Evolutionary conservation across 441 rosid species (phyloP), one percentile per base, ranked within the genome.

Genomic region (Flueggea neowawraea): DNA sequence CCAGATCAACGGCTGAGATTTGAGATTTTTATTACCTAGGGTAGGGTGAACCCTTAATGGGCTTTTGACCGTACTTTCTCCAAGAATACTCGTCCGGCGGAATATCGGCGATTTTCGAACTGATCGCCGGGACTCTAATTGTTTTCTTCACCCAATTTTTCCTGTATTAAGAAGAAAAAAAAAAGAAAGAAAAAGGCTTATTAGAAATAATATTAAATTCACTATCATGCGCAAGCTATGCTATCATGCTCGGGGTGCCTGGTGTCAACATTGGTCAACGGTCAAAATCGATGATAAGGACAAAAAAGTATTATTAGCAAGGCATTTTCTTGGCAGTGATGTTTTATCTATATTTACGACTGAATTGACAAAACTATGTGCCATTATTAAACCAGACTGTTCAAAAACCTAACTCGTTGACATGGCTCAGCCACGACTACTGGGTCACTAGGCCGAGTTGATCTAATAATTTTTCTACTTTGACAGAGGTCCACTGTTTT

Each of bases 21-120:
- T 16, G 10, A 4, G 28, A 22, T 16, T n/a, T 47, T 60, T 52
- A 62, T 73, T 86, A 90, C 99, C 97, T 80, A 72, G 99, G 99
- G 65, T 81, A 85, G 1, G 99, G 99, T 4, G 99, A 91, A 13
- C 97, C 97, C 55, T 95, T 95, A 78, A 95, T 95, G 49, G 99
- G 99, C 77, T 95, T 95, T 58, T 95, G 98, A 14, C 99, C 99
- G 69, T 94, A 94, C 75, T 94, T 94, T 62, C 99, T 91, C 99
- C 99, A 94, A 0, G 99, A 91, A 52, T 75, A 84, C 60, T 91
- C 99, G 71, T 95, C 99, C 17, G 93, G 73, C 6, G 99, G 99
- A 62, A 95, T 91, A 73, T 95, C 99, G 33, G 99, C 97, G 52
- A 87, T 77, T 75, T 95, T 95, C 16, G 87, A 71, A 66, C 99